Evolutionary conservation across 2,329 filamentous ascomycete species (phyloP).

Genomic region (Metarhizium guizhouense): DNA sequence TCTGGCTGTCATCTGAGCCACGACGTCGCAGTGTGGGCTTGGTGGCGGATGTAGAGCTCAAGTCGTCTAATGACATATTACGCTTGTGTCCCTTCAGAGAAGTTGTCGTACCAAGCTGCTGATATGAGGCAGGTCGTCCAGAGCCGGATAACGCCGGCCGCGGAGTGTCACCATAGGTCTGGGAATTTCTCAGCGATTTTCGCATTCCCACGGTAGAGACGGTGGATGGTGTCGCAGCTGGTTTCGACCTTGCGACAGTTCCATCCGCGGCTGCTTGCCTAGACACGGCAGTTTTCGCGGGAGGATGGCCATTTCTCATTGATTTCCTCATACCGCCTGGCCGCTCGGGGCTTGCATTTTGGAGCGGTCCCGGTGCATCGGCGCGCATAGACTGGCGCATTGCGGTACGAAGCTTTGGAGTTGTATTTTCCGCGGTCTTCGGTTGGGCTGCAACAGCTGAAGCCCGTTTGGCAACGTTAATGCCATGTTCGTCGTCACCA

Average conservation of each 20-base stretch:
- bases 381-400: constrained; percentile 41
- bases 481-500: background rate
- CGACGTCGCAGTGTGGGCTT: constrained; percentile 38
- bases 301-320: constrained; percentile 15
- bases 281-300: background rate
- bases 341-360: constrained; percentile 9
- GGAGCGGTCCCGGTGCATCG: constrained; percentile 13
- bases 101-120: constrained; percentile 12
- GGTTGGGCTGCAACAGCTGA: background rate
- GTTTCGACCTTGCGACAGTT: background rate
- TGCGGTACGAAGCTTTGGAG: constrained; percentile 34
- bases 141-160: constrained; percentile 7
- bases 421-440: background rate
- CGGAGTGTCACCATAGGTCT: constrained; percentile 3
- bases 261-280: background rate
- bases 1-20: constrained; percentile 61
- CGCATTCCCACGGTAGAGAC: constrained; percentile 11
- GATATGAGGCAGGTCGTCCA: constrained; percentile 21
- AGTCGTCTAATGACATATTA: constrained; percentile 17
- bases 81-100: constrained; percentile 13
- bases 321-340: constrained; percentile 23
- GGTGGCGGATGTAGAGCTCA: constrained; percentile 11
- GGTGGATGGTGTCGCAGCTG: background rate
- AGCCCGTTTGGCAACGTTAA: constrained; percentile 1
- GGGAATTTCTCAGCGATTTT: constrained; percentile 14